Evolutionary conservation across 2,329 filamentous ascomycete species (phyloP).

Genomic region (Drechslerella dactyloides): DNA sequence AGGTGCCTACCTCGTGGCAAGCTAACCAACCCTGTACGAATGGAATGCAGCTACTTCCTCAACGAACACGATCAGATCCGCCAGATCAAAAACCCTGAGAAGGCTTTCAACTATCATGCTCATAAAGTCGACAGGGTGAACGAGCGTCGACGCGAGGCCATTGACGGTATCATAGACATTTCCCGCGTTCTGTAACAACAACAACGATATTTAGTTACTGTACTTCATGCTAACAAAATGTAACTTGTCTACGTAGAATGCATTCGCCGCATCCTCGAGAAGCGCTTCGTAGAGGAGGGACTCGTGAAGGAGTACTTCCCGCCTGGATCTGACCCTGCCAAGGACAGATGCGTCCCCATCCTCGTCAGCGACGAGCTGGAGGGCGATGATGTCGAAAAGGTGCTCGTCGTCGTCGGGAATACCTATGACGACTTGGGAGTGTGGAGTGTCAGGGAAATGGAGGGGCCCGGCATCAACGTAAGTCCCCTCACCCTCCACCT

Average conservation of each 20-base stretch:
- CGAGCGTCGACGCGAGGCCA: slow-evolving; percentile 72
- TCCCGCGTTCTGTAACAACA: no score
- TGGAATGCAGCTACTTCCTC: slow-evolving; percentile 72
- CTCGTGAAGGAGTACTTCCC: slow-evolving; percentile 70
- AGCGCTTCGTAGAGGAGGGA: slow-evolving; percentile 68
- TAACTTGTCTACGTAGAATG: no score
- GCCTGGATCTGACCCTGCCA: slow-evolving; percentile 59
- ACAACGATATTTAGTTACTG: no score
- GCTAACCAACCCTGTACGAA: no score
- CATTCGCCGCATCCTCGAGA: slow-evolving; percentile 62
- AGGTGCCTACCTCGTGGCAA: no score
- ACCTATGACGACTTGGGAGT: slow-evolving; percentile 43
- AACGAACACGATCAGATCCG: slow-evolving; percentile 77
- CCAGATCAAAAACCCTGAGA: slow-evolving; percentile 69
- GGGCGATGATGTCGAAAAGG: slow-evolving; percentile 16
- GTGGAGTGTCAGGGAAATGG: slow-evolving; percentile 38
- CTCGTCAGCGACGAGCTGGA: slow-evolving; percentile 60
- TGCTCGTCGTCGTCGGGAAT: slow-evolving; percentile 26
- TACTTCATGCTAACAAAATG: no score
- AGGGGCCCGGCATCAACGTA: slow-evolving; percentile 44
- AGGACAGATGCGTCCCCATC: slow-evolving; percentile 71
- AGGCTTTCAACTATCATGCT: slow-evolving; percentile 76
- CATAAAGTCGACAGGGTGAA: slow-evolving; percentile 74
- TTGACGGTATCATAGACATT: slow-evolving; percentile 74
- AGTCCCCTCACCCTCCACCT: slow-evolving; percentile 29